Base-by-base conservation (phyloP, 2,329 filamentous ascomycete genomes). In the Endothia cerciana region DNA sequence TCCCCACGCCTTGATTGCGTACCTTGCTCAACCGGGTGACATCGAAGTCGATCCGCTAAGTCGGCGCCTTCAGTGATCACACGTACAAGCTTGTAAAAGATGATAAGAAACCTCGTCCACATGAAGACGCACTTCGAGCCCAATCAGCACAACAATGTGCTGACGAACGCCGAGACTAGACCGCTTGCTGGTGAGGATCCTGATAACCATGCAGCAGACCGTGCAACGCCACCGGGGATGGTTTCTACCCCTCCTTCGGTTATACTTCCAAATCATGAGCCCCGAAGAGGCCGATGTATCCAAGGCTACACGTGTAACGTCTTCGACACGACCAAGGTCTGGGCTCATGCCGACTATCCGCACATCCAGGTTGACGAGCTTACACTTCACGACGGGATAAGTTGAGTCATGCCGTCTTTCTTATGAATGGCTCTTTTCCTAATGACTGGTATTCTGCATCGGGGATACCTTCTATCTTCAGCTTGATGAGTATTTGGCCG, bases 391-490 rank as follows among this genome's bases (percentile, higher is more conserved):
- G 41, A 45, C n/a, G n/a, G n/a, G n/a, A n/a, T 6, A 22, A 4
- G 41, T 17, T 10, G 41, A 45, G 41, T 45, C 41, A 45, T 45
- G 19, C 19, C 41, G 17, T 6, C 6, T 17, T 10, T n/a, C 41
- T 45, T n/a, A 17, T 45, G 41, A 45, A 22, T n/a, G 41, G 41
- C 19, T 45, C 10, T 17, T 7, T 45, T 5, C n/a, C 5, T n/a
- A 8, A 19, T 19, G 41, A n/a, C 17, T n/a, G 41, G 19, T 8
- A 2, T 19, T 45, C n/a, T 8, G 19, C 41, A 22, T 45, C 41
- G 41, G 41, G 7, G 41, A 45, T 8, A 45, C 41, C 41, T 53
- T 53, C 49, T 53, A 53, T 17, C 49, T 53, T 53, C 49, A 45
- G 41, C 17, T 7, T 45, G 41, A 19, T 45, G n/a, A 19, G 41